Evolutionary conservation across 164 flowering plant species (phyloP).

Genomic region (Umbellularia californica): DNA sequence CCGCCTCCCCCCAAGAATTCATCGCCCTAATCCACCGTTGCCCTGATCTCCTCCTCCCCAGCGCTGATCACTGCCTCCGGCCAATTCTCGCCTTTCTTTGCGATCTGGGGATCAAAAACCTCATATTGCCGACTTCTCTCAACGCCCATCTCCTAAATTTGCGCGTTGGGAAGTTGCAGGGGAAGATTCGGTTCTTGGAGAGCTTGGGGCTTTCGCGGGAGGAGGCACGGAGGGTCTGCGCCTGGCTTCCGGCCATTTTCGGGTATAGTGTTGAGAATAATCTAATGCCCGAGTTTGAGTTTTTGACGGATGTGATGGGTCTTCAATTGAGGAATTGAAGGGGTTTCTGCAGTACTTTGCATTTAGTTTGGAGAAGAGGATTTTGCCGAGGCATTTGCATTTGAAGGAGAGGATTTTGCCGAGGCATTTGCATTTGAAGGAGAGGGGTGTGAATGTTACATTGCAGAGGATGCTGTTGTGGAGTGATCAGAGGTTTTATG

Average conservation of each 20-base stretch:
- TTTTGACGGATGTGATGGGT: slow-evolving; percentile 50
- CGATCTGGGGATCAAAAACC: slow-evolving; percentile 39
- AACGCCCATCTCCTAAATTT: slow-evolving; percentile 62
- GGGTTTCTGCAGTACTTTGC: slow-evolving; percentile 66
- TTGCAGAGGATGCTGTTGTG: slow-evolving; percentile 64
- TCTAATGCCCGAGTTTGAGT: slow-evolving; percentile 56
- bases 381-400: too few relatives aligned
- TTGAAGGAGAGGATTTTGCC: slow-evolving; percentile 50
- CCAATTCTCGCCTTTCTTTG: slow-evolving; percentile 47
- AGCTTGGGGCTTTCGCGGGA: slow-evolving; percentile 40
- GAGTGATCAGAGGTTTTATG: slow-evolving; percentile 51
- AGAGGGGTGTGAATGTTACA: slow-evolving; percentile 38
- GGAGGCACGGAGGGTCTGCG: slow-evolving; percentile 46
- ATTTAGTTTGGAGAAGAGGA: slow-evolving; percentile 52
- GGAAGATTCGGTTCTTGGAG: slow-evolving; percentile 39
- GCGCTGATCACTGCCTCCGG: slow-evolving; percentile 43
- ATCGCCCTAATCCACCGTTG: slow-evolving; percentile 36
- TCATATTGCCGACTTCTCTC: slow-evolving; percentile 39
- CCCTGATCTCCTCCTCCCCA: slow-evolving; percentile 44
- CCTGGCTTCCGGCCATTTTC: slow-evolving; percentile 56
- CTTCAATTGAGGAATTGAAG: slow-evolving; percentile 49
- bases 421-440: slow-evolving; percentile 68
- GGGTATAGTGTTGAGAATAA: slow-evolving; percentile 58
- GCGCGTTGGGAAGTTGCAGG: slow-evolving; percentile 32
- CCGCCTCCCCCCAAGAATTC: slow-evolving; percentile 37